Evolutionary conservation across 2,329 filamentous ascomycete genomes (phyloP).

Genomic region (Ophiostoma sp.): DNA sequence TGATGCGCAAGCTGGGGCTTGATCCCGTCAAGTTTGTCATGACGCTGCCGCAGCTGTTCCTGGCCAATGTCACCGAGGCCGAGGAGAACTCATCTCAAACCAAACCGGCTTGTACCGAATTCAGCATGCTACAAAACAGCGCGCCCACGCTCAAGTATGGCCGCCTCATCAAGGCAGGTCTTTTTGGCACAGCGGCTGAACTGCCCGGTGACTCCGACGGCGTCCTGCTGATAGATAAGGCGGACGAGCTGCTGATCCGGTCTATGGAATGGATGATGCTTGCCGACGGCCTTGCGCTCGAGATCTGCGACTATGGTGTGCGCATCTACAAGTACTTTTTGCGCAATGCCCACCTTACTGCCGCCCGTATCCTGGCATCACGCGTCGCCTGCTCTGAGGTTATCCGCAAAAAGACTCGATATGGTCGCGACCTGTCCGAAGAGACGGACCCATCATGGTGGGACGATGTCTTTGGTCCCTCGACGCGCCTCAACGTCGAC

Average conservation of each 20-base stretch:
- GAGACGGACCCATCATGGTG: slow-evolving; percentile 41
- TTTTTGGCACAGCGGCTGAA: slow-evolving; percentile 65
- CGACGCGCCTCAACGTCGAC: neutral
- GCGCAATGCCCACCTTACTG: slow-evolving; percentile 60
- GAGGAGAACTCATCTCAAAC: slow-evolving; percentile 30
- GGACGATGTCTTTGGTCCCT: slow-evolving; percentile 38
- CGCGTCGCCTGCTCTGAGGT: slow-evolving; percentile 54
- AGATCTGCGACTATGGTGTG: slow-evolving; percentile 51
- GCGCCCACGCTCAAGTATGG: slow-evolving; percentile 58
- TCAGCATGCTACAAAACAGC: slow-evolving; percentile 53
- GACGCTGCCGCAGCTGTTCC: slow-evolving; percentile 60
- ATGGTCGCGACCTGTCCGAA: slow-evolving; percentile 36
- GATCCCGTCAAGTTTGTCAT: slow-evolving; percentile 72
- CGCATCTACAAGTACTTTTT: slow-evolving; percentile 82
- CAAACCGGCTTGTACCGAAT: slow-evolving; percentile 45
- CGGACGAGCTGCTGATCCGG: slow-evolving; percentile 71
- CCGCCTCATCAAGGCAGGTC: slow-evolving; percentile 66
- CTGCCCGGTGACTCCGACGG: slow-evolving; percentile 44
- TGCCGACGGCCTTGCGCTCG: slow-evolving; percentile 53
- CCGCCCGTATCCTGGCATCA: slow-evolving; percentile 55
- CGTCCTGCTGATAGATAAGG: slow-evolving; percentile 49
- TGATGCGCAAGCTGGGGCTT: slow-evolving; percentile 74
- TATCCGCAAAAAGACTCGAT: slow-evolving; percentile 44
- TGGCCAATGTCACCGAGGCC: slow-evolving; percentile 48
- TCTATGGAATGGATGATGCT: slow-evolving; percentile 83